Evolutionary conservation across 2,329 filamentous ascomycete genomes (phyloP).

Genomic region (Fusarium tanahbumbuense): DNA sequence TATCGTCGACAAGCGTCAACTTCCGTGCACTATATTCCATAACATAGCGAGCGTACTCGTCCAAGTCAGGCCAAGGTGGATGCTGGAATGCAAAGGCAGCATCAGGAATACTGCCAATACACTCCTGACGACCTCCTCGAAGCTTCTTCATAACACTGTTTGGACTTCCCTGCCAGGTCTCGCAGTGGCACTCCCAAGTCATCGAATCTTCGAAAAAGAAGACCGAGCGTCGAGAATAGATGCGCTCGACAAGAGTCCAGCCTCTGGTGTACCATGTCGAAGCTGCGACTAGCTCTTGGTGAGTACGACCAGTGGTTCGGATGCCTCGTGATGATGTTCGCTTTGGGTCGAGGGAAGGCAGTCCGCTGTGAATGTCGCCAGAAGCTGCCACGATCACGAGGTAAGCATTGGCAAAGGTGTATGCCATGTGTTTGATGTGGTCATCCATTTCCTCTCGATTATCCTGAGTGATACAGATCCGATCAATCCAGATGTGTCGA

Average conservation of each 20-base stretch:
- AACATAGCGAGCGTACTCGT: conserved; percentile 58
- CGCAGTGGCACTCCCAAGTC: conserved; percentile 61
- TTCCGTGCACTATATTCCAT: conserved; percentile 57
- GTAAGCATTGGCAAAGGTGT: conserved; percentile 58
- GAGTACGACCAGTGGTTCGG: conserved; percentile 45
- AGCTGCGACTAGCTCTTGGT: conserved; percentile 54
- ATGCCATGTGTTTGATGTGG: conserved; percentile 59
- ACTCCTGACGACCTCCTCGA: conserved; percentile 49
- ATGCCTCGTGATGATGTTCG: conserved; percentile 46
- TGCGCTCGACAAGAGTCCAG: conserved; percentile 58
- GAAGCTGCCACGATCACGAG: conserved; percentile 58
- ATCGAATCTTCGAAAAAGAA: conserved; percentile 58
- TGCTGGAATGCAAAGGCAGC: conserved; percentile 55
- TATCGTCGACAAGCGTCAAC: conserved; percentile 56
- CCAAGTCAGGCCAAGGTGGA: conserved; percentile 58
- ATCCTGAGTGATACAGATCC: conserved; percentile 59
- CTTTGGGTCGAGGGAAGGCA: conserved; percentile 53
- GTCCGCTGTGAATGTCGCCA: conserved; percentile 54
- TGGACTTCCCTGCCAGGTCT: conserved; percentile 54
- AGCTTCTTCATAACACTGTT: conserved; percentile 49
- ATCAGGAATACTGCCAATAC: conserved; percentile 48
- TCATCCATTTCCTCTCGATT: conserved; percentile 54
- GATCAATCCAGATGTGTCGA: conserved; percentile 60
- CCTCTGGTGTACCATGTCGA: conserved; percentile 56
- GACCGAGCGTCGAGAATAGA: conserved; percentile 57